Percentiles rank a stretch among this genome's conserved stretches.
Conservation (phyloP, 805 yeast species). For the Ogataea pignaliae region DNA sequence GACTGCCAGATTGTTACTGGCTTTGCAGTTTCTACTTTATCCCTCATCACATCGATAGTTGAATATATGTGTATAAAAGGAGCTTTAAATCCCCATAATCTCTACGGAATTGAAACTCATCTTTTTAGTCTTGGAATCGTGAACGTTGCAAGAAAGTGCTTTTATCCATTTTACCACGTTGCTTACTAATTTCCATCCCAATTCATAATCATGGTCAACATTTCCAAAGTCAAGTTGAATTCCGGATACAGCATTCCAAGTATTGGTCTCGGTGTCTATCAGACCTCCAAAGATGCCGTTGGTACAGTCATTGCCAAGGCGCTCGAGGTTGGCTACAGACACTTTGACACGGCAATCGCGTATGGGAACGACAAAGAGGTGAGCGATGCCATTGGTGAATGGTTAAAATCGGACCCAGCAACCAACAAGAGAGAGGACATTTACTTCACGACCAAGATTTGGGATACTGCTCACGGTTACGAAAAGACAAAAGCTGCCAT, state of each 20-base stretch:
- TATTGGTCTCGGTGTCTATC: conserved; percentile 54
- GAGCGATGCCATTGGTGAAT: conserved; percentile 52
- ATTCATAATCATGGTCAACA: too few species aligned
- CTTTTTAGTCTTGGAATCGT: too few species aligned
- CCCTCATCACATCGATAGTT: too few species aligned
- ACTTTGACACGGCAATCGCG: conserved; percentile 63
- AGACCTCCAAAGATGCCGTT: conserved; percentile 36
- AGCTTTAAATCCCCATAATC: too few species aligned
- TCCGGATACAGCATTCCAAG: conserved; percentile 54
- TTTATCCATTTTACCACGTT: too few species aligned
- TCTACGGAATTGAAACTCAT: too few species aligned
- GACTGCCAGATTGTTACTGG: too few species aligned
- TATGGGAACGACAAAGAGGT: conserved; percentile 66
- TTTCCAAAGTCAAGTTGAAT: conserved; percentile 31
- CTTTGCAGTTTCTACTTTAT: too few species aligned
- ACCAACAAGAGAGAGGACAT: conserved; percentile 32
- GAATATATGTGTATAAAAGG: too few species aligned
- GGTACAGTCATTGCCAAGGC: conserved; percentile 50
- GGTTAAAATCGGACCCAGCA: conserved; percentile 24
- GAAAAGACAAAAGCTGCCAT: conserved; percentile 39
- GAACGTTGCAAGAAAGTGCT: too few species aligned
- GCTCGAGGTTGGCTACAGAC: conserved; percentile 63
- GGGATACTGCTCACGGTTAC: conserved; percentile 30
- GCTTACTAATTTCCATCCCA: too few species aligned
- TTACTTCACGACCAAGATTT: conserved; percentile 38